Evolutionary conservation across 805 yeast genomes (phyloP), one percentile per base, ranked within the genome.

Genomic region (Zygosaccharomyces bisporus): DNA sequence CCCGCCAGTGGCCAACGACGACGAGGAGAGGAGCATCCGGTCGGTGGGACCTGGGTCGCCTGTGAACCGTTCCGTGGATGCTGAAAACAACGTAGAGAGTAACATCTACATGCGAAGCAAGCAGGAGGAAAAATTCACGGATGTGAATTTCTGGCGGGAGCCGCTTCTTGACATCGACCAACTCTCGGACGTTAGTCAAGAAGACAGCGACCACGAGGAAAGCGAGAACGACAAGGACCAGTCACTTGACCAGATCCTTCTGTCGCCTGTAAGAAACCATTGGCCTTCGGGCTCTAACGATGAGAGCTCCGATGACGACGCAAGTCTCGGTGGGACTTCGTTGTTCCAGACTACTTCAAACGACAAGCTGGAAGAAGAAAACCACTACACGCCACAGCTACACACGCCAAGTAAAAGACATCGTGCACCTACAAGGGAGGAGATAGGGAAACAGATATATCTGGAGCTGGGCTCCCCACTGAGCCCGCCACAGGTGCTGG

Each of bases 61-160:
- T 4, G 47, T 46, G 4, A 52, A 53, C 39, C 48, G 42, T 6
- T 46, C 56, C 1, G 4, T 55, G 9, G 64, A 60, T 43, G 32
- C 40, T 20, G 46, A 46, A 6, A 40, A 35, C 25, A 50, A 47
- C 13, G 19, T 45, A 10, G 61, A 53, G 13, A 50, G 53, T 2
- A 58, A 53, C 25, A 39, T 54, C 4, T 49, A 56, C 13, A 49
- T 58, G 27, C 46, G 56, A 31, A 51, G 50, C 30, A 58, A 55
- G 21, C 61, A 54, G 40, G 68, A 60, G 37, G 61, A 57, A 10
- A 78, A 77, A 50, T 93, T 71, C 62, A 86, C 87, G 6, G 99
- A 93, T 66, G 86, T 86, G 34, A 90, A 86, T 59, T 93, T 76
- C 63, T 93, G 99, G 99, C 72, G 95, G 51, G 91, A 82, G 41